Evolutionary conservation across 228 moss, liverwort and hornwort genomes (phyloP), one percentile per base, ranked within the genome.

Genomic region (Sphagnum magellanicum): DNA sequence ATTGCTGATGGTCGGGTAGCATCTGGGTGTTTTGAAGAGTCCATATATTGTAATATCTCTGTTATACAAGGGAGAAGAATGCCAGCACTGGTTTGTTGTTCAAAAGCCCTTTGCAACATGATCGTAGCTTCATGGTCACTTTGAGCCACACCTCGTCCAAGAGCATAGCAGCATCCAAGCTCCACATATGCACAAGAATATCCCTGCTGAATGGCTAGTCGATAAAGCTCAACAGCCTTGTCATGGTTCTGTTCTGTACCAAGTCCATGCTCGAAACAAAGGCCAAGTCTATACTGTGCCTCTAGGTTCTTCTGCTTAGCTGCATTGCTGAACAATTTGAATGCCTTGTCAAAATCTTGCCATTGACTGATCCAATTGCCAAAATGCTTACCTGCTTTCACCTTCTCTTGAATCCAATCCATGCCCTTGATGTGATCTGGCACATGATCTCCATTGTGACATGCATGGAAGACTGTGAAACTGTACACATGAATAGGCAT

Each of bases 321-420:
- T 8, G 71, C 75, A 14, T 59, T 72, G 5, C 14, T 17, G 71
- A 81, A 81, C 53, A 84, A 78, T 48, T 71, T 63, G 67, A 78
- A 84, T 14, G 81, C 65, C 8, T 81, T 84, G 61, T 81, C 81
- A 50, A 78, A 50, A 53, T 76, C 73, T 50, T 78, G 81, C 5
- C 81, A 78, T 52, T 74, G 75, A 2, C 71, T 78, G 7, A 78
- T 57, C 84, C 84, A 84, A 50, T 76, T 81, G 50, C 78, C 74
- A 61, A 84, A 84, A 59, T 78, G 49, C 16, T 78, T 71, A 13
- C 81, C 84, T 4, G 81, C 84, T 76, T 76, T 81, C 81, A 84
- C 81, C 14, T 69, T 73, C 68, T 78, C 84, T 67, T 69, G 75
- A 0, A 73, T 60, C 71, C 78, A 73, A 65, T 75, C 80, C 8